Evolutionary conservation across 495 filamentous ascomycete species (phyloP), one percentile per base, ranked within the genome.

Genomic region (Trichodelitschia bisporula): DNA sequence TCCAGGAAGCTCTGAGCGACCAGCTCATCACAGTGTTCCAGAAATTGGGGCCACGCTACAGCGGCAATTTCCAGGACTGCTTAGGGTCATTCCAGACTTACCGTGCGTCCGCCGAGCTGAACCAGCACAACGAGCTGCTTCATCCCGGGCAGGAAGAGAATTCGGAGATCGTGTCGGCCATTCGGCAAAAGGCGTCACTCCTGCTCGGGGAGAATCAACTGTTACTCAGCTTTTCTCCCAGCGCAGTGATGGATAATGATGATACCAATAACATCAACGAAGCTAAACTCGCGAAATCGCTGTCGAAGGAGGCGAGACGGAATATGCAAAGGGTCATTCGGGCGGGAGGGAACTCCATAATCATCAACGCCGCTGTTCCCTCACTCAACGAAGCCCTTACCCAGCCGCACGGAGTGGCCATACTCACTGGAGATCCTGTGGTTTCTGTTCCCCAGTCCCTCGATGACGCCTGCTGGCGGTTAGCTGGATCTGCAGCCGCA

Each of bases 61-160:
- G 74, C 47, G 86, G 86, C 1, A 95, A 93, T 44, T 91, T 84
- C 41, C 86, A 97, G 46, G 86, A 97, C 45, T 82, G 79, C 37
- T 59, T 97, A 14, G 86, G 86, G 6, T 84, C 83, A 11, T 92
- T 97, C 43, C 83, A 93, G 44, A 97, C 86, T 0, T 97, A 95
- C 45, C 72, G 72, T 36, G 82, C 89, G n/a, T 93, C 89, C 15
- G 83, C 86, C 12, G 67, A 76, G 16, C 54, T 97, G 16, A 83
- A 84, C 34, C 58, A 93, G 31, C 73, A 80, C 30, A 92, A 93
- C 45, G 86, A 97, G 44, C 63, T 77, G 29, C 63, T 92, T 15
- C 79, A 91, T 46, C 74, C 79, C 8, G 84, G 80, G 4, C 90
- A 80, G 46, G 76, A 84, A 39, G 82, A 93, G 40, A 70, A 64